Evolutionary conservation across 1,284 basidiomycete genomes (phyloP), one percentile per base, ranked within the genome.

Genomic region (Trichosporon sp.): DNA sequence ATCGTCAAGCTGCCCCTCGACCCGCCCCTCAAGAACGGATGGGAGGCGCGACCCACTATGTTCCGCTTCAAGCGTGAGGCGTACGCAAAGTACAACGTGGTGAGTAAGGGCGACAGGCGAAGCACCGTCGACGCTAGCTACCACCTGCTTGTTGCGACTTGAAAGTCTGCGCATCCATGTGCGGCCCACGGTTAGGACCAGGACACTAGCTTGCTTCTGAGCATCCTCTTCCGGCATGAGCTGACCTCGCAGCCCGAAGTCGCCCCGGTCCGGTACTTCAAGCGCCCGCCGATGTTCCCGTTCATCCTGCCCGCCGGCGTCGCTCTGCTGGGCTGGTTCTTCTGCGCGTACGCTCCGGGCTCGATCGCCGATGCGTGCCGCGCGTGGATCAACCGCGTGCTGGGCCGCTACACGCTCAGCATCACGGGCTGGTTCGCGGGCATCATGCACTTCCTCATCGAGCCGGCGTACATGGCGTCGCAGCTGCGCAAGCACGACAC

Each of bases 261-360:
- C 62, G 74, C 75, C 0, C 47, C n/a, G 18, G 68, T 79, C n/a
- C 32, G 67, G 64, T 79, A 79, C 70, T 78, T 73, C 69, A 74
- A 69, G 18, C 65, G 23, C 2, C 78, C 77, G 15, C 51, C 73
- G 12, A 65, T 69, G 34, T 74, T 78, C 62, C 78, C 78, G 0
- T 74, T 70, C 68, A 63, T 68, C 11, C 34, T 70, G 0, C 76
- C 76, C 7, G 62, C 74, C 8, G 32, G 71, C 12, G 12, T 72
- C 34, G 70, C 51, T 21, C 58, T 77, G n/a, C 58, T 34, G 9
- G 31, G 67, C 67, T 69, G 34, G 76, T 64, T 75, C 64, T 76
- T 75, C 71, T 68, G 75, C 5, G 29, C 70, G 0, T 70, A 64
- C 18, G 77, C 75, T 11, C 62, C 25, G 34, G 78, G 74, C 6